These are phyloP conservation scores for Neurospora sp. DNA, from an alignment of 495 filamentous ascomycete genomes.

Conservation along the genomic window DNA sequence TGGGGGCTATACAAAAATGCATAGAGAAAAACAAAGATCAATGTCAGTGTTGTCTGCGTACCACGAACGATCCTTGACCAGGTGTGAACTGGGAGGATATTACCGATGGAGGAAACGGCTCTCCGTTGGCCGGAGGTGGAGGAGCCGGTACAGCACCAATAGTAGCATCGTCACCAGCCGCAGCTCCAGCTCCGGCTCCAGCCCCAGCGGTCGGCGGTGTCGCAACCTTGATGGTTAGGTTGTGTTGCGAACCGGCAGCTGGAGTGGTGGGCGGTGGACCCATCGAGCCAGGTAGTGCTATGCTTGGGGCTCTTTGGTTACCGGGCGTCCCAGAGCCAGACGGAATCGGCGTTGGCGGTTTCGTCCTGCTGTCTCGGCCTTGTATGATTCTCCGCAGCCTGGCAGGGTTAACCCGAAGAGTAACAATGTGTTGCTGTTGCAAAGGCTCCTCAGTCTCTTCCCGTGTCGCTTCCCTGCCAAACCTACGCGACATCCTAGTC, in stretches of 20 bases:
- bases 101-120: conserved; percentile 43
- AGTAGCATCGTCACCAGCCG: not conserved
- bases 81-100: conserved; percentile 23
- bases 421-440: conserved; percentile 56
- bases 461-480: conserved; percentile 43
- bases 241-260: conserved; percentile 13
- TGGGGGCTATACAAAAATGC: conserved; percentile 45
- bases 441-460: conserved; percentile 65
- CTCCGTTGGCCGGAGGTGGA: conserved; percentile 45
- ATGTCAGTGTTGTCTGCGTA: not conserved
- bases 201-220: conserved; percentile 12
- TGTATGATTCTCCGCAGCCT: conserved; percentile 46
- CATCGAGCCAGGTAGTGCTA: conserved; percentile 49
- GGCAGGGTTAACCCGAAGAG: conserved; percentile 57
- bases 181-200: not conserved
- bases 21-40: conserved; percentile 2
- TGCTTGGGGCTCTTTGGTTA: conserved; percentile 40
- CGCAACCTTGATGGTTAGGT: conserved; percentile 20
- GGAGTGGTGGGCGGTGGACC: conserved; percentile 44
- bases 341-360: conserved; percentile 28
- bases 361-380: conserved; percentile 26
- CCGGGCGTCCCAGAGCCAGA: conserved; percentile 34
- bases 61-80: not conserved
- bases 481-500: conserved; percentile 53
- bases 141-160: conserved; percentile 56